Conservation (phyloP, 164 flowering plant genomes). For the Magnolia changhungtana region DNA sequence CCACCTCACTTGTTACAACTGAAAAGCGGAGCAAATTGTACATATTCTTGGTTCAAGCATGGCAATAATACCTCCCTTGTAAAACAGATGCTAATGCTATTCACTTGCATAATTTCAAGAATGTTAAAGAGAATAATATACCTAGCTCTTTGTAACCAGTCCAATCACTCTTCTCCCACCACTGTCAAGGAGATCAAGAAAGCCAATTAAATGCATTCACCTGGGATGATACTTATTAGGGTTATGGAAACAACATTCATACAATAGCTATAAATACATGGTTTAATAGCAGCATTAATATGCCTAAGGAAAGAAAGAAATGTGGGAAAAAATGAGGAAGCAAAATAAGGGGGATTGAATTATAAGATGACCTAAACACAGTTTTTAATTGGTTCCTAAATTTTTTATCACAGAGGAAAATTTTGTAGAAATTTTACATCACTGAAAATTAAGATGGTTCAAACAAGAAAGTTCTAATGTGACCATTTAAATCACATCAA, state of each 20-base stretch:
- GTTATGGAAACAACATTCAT: constrained; percentile 28
- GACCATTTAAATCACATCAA: not conserved
- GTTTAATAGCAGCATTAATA: not conserved
- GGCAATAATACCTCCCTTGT: not conserved
- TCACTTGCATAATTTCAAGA: not conserved
- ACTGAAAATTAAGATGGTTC: not conserved
- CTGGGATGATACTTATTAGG: constrained; percentile 52
- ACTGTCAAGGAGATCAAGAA: constrained; percentile 89
- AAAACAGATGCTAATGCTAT: not conserved
- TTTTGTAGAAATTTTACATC: not conserved
- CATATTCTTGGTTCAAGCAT: too few relatives aligned
- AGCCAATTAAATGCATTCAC: constrained; percentile 67
- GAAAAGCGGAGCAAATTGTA: too few relatives aligned
- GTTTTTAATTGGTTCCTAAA: not conserved
- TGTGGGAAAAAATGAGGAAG: not conserved
- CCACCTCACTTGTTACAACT: too few relatives aligned
- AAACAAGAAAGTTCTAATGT: constrained; percentile 1
- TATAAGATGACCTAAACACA: not conserved
- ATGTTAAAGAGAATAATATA: constrained; percentile 25
- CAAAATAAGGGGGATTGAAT: not conserved
- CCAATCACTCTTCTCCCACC: constrained; percentile 99
- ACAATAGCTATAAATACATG: not conserved
- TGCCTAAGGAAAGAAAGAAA: not conserved
- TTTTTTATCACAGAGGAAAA: not conserved
- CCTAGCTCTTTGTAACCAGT: constrained; percentile 98